These are phyloP conservation scores for Arthrobotrys musiformis DNA, from an alignment of 2,329 filamentous ascomycete genomes.

Conservation along the genomic window DNA sequence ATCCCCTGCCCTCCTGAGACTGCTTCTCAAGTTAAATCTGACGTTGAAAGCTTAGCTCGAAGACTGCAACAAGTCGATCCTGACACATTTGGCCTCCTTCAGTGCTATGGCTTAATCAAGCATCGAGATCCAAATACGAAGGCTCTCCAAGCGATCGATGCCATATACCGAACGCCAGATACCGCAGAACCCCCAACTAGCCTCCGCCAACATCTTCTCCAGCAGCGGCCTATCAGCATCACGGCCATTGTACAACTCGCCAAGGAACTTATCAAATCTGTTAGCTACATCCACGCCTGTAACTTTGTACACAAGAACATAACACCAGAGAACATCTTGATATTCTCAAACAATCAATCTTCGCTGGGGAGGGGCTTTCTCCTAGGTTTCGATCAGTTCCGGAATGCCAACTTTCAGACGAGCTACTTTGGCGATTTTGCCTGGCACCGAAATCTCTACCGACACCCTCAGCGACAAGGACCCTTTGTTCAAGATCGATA, in stretches of 20 bases:
- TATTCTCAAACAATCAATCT: slow-evolving; percentile 57
- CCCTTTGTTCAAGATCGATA: slow-evolving; percentile 62
- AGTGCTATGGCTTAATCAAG: slow-evolving; percentile 57
- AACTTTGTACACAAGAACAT: slow-evolving; percentile 66
- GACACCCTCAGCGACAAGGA: slow-evolving; percentile 67
- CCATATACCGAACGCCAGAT: slow-evolving; percentile 33
- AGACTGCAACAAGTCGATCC: slow-evolving; percentile 58
- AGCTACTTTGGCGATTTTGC: slow-evolving; percentile 61
- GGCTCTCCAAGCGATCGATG: slow-evolving; percentile 1
- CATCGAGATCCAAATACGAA: slow-evolving; percentile 1
- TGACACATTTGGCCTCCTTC: slow-evolving; percentile 57
- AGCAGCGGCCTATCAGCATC: slow-evolving; percentile 48
- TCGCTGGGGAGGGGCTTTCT: slow-evolving; percentile 62
- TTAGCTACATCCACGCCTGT: slow-evolving; percentile 63
- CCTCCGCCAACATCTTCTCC: slow-evolving; percentile 51
- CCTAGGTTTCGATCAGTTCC: slow-evolving; percentile 66
- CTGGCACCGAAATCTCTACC: slow-evolving; percentile 67
- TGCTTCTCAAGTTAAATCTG: slow-evolving; percentile 45
- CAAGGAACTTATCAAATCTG: slow-evolving; percentile 61
- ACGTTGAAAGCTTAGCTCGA: slow-evolving; percentile 54
- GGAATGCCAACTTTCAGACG: slow-evolving; percentile 60
- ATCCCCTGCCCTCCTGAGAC: slow-evolving; percentile 22
- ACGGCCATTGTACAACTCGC: slow-evolving; percentile 60
- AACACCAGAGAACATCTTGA: slow-evolving; percentile 64
- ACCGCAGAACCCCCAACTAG: slow-evolving; percentile 10